Conservation (phyloP, 495 filamentous ascomycete genomes). For the Xylaria cubensis region DNA sequence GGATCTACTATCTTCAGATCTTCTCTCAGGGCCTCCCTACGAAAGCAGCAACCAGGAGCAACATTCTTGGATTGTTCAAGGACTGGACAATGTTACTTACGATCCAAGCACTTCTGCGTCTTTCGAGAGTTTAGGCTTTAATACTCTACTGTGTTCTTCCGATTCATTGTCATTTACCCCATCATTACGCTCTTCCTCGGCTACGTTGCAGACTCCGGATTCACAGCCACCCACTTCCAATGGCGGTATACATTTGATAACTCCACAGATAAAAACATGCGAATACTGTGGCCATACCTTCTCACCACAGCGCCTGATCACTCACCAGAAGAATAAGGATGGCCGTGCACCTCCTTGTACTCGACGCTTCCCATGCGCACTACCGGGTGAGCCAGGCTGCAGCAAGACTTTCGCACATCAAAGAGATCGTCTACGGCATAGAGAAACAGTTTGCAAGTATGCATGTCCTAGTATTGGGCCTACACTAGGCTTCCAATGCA, state of each 20-base stretch:
- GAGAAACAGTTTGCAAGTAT: constrained; percentile 2
- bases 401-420: constrained; percentile 7
- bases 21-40: not conserved
- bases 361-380: not conserved
- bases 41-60: constrained; percentile 7
- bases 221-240: not conserved
- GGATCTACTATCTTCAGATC: not conserved
- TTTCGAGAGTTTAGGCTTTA: not conserved
- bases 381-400: not conserved
- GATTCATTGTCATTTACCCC: not conserved
- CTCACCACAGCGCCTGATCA: not conserved
- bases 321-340: not conserved
- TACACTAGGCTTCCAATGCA: not conserved
- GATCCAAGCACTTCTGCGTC: not conserved
- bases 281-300: not conserved
- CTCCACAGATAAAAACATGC: not conserved
- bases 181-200: not conserved
- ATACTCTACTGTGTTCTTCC: not conserved
- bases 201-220: not conserved
- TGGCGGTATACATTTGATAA: not conserved
- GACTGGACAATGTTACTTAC: not conserved
- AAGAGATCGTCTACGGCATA: constrained; percentile 8
- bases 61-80: not conserved
- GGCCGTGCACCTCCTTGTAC: not conserved
- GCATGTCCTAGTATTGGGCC: not conserved